phyloP scores from a whole-genome alignment of 305 asterid genomes.

The Fraxinus albicans region DNA sequence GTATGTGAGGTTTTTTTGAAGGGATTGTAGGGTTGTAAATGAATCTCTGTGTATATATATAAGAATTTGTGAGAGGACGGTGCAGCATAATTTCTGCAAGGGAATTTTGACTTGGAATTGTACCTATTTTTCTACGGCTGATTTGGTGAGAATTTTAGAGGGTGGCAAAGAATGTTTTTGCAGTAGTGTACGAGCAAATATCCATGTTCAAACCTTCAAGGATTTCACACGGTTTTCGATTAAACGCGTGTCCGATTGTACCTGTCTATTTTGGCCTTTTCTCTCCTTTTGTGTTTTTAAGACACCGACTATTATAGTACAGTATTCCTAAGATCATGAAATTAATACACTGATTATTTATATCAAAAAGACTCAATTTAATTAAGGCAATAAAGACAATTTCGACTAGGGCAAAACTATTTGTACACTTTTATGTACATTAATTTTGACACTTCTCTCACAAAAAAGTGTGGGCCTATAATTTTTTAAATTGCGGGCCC shows the following conservation, averaged over 20 bases:
- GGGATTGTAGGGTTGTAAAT: neutral
- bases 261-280: neutral
- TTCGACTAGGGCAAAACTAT: too few species aligned
- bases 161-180: neutral
- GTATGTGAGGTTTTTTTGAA: too few species aligned
- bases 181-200: neutral
- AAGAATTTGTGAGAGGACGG: slow-evolving; percentile 17
- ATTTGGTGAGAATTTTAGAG: neutral
- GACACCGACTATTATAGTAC: neutral
- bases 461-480: too few species aligned
- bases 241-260: slow-evolving; percentile 18
- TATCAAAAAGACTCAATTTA: too few species aligned
- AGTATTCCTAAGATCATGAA: neutral
- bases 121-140: neutral
- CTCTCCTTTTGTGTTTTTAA: neutral
- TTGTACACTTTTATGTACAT: too few species aligned
- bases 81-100: slow-evolving; percentile 8
- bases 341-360: neutral
- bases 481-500: too few species aligned
- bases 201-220: neutral
- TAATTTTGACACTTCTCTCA: too few species aligned
- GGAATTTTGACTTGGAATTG: neutral
- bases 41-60: slow-evolving; percentile 7
- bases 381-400: too few species aligned
- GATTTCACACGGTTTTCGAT: slow-evolving; percentile 29